Percentiles rank a stretch among this genome's conserved stretches.
These are phyloP conservation scores for Tolypocladium guangdongense DNA, from an alignment of 2,329 filamentous ascomycete species.

Conservation along the genomic window DNA sequence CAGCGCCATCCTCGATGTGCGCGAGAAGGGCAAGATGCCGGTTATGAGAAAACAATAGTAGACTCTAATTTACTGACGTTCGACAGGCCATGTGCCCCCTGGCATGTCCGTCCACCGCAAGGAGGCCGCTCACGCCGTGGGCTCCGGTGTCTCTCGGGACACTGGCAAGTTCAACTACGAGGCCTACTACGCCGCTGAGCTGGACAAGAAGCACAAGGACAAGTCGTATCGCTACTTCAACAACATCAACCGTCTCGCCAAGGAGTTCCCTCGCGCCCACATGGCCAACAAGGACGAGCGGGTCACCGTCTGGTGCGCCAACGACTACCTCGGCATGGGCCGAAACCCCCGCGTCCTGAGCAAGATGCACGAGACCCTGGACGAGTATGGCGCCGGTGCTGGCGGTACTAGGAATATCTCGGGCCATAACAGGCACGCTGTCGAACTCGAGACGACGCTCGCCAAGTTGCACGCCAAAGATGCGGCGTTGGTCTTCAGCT, in stretches of 20 bases:
- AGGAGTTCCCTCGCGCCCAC: conserved; percentile 92
- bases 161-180: conserved; percentile 76
- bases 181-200: conserved; percentile 72
- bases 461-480: conserved; percentile 89
- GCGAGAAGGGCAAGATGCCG: conserved; percentile 37
- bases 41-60: not conserved
- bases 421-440: conserved; percentile 90
- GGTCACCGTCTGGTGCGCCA: conserved; percentile 98
- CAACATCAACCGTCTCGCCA: conserved; percentile 97
- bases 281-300: conserved; percentile 72
- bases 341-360: conserved; percentile 77
- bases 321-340: conserved; percentile 98
- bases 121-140: conserved; percentile 6
- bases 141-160: conserved; percentile 10
- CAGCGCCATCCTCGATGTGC: conserved; percentile 34
- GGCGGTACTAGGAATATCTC: conserved; percentile 97
- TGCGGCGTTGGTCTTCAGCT: conserved; percentile 85
- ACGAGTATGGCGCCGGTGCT: conserved; percentile 89
- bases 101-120: conserved; percentile 5
- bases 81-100: conserved; percentile 10
- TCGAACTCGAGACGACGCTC: conserved; percentile 69
- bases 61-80: not conserved
- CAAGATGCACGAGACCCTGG: conserved; percentile 88
- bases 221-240: conserved; percentile 99
- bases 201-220: conserved; percentile 99